Evolutionary conservation across 2,329 filamentous ascomycete genomes (phyloP).

Genomic region (Teratosphaeria epicoccoides): DNA sequence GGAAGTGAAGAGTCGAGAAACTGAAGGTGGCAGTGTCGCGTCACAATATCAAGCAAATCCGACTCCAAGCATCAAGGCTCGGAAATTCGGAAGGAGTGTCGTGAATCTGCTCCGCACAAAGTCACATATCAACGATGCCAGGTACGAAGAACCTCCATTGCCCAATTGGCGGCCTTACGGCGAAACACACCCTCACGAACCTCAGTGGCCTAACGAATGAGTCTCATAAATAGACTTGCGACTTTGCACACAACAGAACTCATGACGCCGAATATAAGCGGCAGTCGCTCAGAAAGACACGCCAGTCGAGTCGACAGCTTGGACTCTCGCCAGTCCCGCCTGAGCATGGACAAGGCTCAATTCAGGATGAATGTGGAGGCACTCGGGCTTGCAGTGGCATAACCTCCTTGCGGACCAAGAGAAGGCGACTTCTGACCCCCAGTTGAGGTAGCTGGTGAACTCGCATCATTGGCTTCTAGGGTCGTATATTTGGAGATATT

Average conservation of each 20-base stretch:
- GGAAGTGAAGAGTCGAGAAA: conserved; percentile 23
- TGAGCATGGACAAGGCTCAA: conserved; percentile 7
- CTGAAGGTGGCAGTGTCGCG: conserved; percentile 18
- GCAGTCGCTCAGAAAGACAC: background rate
- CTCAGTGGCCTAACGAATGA: background rate
- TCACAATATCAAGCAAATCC: conserved; percentile 9
- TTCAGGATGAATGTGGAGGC: conserved; percentile 7
- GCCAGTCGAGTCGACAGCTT: background rate
- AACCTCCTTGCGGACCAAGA: too few relatives aligned
- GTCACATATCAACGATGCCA: conserved; percentile 7
- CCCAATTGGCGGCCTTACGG: background rate
- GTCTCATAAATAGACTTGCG: background rate
- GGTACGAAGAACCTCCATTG: conserved; percentile 5
- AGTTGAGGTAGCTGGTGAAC: too few relatives aligned
- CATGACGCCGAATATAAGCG: background rate
- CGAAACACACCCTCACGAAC: background rate
- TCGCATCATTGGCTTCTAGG: background rate
- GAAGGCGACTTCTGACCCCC: too few relatives aligned
- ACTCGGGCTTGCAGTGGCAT: background rate
- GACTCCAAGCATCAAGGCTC: conserved; percentile 24
- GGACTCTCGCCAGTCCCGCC: conserved; percentile 2
- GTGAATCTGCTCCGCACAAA: conserved; percentile 26
- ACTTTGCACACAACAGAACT: background rate
- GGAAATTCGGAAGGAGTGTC: conserved; percentile 25
- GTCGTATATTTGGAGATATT: too few relatives aligned